phyloP scores from a whole-genome alignment of 2,329 filamentous ascomycete genomes.

The Trichophyton equinum region DNA sequence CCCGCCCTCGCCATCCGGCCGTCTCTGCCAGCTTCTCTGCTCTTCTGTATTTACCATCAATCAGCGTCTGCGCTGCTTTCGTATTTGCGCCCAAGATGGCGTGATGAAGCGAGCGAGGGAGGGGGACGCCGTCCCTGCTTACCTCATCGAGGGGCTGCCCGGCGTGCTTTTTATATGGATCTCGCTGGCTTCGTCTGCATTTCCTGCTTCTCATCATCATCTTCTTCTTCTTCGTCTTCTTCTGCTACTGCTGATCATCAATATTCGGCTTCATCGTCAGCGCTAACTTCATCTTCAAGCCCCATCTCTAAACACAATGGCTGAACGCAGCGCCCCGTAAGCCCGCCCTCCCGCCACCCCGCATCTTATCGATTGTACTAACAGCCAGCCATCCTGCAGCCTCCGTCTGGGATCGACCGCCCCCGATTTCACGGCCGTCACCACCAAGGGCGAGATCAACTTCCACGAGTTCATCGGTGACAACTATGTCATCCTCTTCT shows the following conservation, averaged over 20 bases:
- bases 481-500: conserved; percentile 60
- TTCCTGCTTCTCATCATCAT: neutral
- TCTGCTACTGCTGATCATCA: neutral
- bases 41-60: neutral
- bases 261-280: neutral
- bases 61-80: neutral
- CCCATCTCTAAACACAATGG: conserved; percentile 24
- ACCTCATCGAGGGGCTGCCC: neutral
- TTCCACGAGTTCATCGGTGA: conserved; percentile 62
- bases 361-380: neutral
- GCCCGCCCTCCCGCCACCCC: conserved; percentile 13
- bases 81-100: neutral
- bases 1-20: no score
- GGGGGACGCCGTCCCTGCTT: neutral
- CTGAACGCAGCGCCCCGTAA: conserved; percentile 31
- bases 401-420: conserved; percentile 55
- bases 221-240: neutral
- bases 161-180: neutral
- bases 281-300: neutral
- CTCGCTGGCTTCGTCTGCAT: neutral
- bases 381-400: conserved; percentile 18
- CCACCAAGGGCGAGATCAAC: conserved; percentile 53
- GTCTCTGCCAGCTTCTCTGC: no score
- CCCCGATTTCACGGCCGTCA: conserved; percentile 58
- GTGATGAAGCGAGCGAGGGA: neutral